A percentile compares a stretch with the other conserved stretches of the same genome.
Evolutionary conservation across 2,329 filamentous ascomycete genomes (phyloP).

Genomic region (Volutella citrinella): DNA sequence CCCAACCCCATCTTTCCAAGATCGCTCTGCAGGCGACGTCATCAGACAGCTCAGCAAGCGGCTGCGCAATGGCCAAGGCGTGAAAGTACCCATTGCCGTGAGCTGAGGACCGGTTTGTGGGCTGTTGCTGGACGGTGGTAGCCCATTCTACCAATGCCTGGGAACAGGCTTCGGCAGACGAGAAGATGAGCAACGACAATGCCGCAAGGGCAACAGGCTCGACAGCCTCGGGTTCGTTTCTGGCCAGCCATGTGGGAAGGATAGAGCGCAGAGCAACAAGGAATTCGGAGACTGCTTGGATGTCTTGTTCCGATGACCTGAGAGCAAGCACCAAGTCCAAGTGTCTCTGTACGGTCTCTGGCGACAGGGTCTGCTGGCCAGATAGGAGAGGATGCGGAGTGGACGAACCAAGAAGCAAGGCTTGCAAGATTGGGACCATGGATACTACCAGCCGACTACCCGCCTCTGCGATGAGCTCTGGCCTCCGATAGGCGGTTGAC

Average conservation of each 20-base stretch:
- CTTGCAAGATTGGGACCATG: constrained; percentile 45
- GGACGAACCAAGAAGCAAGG: constrained; percentile 22
- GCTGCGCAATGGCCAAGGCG: constrained; percentile 49
- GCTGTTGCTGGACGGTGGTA: constrained; percentile 34
- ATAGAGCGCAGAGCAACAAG: constrained; percentile 28
- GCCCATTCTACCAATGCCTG: constrained; percentile 46
- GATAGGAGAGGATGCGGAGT: constrained; percentile 10
- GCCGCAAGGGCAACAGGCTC: constrained; percentile 49
- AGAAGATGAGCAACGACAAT: constrained; percentile 47
- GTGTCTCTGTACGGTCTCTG: constrained; percentile 16
- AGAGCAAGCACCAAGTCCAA: constrained; percentile 19
- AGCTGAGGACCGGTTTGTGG: constrained; percentile 29
- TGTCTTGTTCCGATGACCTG: constrained; percentile 3
- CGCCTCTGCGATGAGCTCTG: constrained; percentile 63
- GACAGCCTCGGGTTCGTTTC: constrained; percentile 49
- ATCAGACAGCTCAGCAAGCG: constrained; percentile 29
- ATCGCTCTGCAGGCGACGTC: constrained; percentile 44
- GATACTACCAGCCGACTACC: constrained; percentile 57
- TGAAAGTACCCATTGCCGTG: constrained; percentile 51
- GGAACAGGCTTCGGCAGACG: constrained; percentile 32
- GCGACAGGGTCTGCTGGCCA: constrained; percentile 24
- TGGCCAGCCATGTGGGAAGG: constrained; percentile 45
- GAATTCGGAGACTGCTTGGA: constrained; percentile 17
- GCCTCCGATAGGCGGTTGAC: constrained; percentile 50
- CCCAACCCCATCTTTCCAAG: constrained; percentile 49